A percentile compares a stretch with the other conserved stretches of the same genome.
Conservation (phyloP, 2,329 filamentous ascomycete species). For the Fusarium fracticaudum region DNA sequence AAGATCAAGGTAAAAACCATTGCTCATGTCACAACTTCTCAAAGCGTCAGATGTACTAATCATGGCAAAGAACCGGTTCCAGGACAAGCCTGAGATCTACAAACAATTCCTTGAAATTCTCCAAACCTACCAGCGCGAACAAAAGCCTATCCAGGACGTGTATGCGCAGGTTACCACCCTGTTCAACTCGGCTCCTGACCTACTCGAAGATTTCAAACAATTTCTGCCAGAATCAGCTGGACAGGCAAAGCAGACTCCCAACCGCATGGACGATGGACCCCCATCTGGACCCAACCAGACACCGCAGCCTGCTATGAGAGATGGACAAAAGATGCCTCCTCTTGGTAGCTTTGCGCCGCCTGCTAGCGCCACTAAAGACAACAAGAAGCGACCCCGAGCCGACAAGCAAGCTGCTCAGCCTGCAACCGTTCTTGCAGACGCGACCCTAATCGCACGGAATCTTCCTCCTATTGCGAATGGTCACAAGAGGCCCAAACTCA, state of each 20-base stretch:
- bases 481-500: constrained; percentile 77
- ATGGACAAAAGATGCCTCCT: constrained; percentile 85
- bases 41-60: constrained; percentile 31
- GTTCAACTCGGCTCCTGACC: constrained; percentile 91
- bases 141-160: constrained; percentile 97
- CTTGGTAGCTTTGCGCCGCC: constrained; percentile 93
- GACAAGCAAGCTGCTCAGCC: constrained; percentile 64
- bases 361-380: constrained; percentile 84
- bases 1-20: constrained; percentile 87
- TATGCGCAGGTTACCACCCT: constrained; percentile 96
- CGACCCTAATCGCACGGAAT: constrained; percentile 50
- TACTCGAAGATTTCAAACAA: constrained; percentile 98
- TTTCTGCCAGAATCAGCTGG: constrained; percentile 88
- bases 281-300: constrained; percentile 60
- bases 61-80: constrained; percentile 83
- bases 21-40: neutral
- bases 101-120: constrained; percentile 99
- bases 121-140: constrained; percentile 97
- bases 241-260: constrained; percentile 60
- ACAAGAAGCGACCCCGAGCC: constrained; percentile 81
- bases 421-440: constrained; percentile 56
- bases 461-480: constrained; percentile 48
- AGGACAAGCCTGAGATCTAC: constrained; percentile 96
- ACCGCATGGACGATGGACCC: constrained; percentile 66
- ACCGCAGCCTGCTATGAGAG: constrained; percentile 62